Evolutionary conservation across 2,329 filamentous ascomycete genomes (phyloP), one percentile per base, ranked within the genome.

Genomic region (Whalleya microplaca): DNA sequence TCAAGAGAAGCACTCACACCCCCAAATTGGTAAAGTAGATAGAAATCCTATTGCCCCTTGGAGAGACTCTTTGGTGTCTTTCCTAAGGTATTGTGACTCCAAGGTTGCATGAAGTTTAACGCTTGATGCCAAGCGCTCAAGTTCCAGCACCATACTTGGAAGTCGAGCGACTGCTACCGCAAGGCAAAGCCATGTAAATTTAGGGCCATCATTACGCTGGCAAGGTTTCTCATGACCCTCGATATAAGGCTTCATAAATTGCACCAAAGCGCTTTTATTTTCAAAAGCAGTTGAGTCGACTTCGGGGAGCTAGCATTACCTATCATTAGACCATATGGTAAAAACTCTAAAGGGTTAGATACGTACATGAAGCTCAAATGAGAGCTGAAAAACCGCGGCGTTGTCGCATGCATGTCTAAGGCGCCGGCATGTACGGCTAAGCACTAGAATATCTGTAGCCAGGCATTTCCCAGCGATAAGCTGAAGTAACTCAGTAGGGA

Each of bases 281-380:
- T 90, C 85, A 62, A 90, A 90, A 1, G 87, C 86, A 0, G 87
- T 88, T 0, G 87, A 89, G 67, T 89, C 90, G 63, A 89, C 75
- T 10, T 83, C 80, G 83, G 78, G 55, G 89, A 67, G 40, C 62
- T 64, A 45, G 19, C 40, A 19, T 52, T n/a, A 57, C 48, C 49
- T 46, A 40, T 12, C 20, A 27, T 21, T 2, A 40, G 2, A 37
- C 18, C 23, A 37, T 5, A n/a, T 9, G 21, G 5, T 20, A 21
- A n/a, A 27, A 12, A 16, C 12, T 21, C 21, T 20, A 27, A 9
- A 32, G 19, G 16, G 14, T 19, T 19, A 19, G n/a, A 41, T 20
- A 50, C 54, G 12, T 54, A 63, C 60, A 53, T 61, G 45, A 21
- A 18, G 19, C 32, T 63, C 19, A 21, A 61, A 61, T 3, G 60